phyloP scores from a whole-genome alignment of 306 rosid genomes.

The Citrullus colocynthis region DNA sequence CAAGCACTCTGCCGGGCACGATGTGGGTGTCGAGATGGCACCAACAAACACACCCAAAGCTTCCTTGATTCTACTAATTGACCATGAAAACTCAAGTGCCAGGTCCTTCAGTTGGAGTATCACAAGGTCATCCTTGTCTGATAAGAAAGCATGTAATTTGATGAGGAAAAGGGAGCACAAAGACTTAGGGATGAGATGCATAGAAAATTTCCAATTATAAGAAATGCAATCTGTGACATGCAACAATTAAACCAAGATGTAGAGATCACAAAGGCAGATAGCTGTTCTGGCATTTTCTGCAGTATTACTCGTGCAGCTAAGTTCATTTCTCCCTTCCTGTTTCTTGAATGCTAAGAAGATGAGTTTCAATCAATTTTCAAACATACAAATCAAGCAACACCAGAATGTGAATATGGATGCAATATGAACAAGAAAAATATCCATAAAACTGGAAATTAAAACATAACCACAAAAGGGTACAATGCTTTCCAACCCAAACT shows the following conservation, averaged over 20 bases:
- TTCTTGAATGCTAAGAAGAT: not conserved
- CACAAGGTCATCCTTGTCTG: constrained; percentile 47
- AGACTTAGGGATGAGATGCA: not conserved
- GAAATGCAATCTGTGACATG: not conserved
- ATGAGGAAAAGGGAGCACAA: not conserved
- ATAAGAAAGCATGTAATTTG: constrained; percentile 1
- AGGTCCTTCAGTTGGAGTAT: constrained; percentile 53
- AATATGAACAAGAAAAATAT: not conserved
- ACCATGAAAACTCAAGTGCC: constrained; percentile 78
- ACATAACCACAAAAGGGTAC: not conserved
- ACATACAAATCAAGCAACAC: not conserved
- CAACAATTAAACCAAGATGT: not conserved
- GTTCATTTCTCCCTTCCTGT: not conserved
- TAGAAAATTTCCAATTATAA: not conserved
- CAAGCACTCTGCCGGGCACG: constrained; percentile 49
- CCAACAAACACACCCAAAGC: constrained; percentile 29
- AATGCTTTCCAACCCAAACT: not conserved
- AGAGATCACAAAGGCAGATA: not conserved
- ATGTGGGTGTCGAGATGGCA: constrained; percentile 27
- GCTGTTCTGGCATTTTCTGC: not conserved
- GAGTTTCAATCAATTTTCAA: not conserved
- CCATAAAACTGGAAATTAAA: constrained; percentile 1
- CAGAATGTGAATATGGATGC: not conserved
- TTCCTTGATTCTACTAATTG: constrained; percentile 40
- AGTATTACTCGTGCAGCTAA: not conserved